phyloP scores from a whole-genome alignment of 202 grass and related monocot genomes.

The Zoysia matrella region DNA sequence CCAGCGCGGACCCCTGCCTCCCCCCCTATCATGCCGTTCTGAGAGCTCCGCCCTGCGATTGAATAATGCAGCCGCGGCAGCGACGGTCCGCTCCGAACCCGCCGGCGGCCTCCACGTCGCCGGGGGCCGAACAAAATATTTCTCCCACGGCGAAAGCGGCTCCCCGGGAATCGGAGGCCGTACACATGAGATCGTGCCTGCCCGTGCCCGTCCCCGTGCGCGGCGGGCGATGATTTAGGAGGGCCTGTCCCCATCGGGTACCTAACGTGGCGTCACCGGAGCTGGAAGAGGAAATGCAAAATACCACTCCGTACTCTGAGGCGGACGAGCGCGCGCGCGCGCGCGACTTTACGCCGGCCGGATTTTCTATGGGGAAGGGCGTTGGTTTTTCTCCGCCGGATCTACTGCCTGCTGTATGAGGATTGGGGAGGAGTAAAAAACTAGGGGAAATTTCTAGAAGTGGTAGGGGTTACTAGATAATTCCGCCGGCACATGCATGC shows the following conservation, averaged over 20 bases:
- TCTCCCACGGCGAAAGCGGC: no score
- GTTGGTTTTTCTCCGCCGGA: neutral
- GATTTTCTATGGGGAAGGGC: neutral
- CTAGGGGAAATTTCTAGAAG: constrained; percentile 35
- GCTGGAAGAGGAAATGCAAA: neutral
- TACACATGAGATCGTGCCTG: neutral
- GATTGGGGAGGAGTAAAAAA: constrained; percentile 6
- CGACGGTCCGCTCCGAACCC: neutral
- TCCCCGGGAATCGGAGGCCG: neutral
- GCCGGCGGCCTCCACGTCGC: constrained; percentile 40
- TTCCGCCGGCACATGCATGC: neutral
- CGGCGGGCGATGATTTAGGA: neutral
- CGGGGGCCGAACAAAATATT: neutral
- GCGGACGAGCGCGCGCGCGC: neutral
- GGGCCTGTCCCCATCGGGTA: constrained; percentile 7
- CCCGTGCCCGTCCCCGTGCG: neutral
- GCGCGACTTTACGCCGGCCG: constrained; percentile 2
- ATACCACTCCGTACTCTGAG: no score
- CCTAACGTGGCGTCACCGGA: neutral
- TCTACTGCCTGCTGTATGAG: no score
- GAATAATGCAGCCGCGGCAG: constrained; percentile 29
- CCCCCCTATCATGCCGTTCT: constrained; percentile 13
- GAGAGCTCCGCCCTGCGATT: constrained; percentile 29
- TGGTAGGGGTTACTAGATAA: neutral
- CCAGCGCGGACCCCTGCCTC: constrained; percentile 2